Percentiles rank a stretch among this genome's conserved stretches.
These are phyloP conservation scores for Flammula alnicola DNA, from an alignment of 1,284 basidiomycete genomes.

Conservation along the genomic window DNA sequence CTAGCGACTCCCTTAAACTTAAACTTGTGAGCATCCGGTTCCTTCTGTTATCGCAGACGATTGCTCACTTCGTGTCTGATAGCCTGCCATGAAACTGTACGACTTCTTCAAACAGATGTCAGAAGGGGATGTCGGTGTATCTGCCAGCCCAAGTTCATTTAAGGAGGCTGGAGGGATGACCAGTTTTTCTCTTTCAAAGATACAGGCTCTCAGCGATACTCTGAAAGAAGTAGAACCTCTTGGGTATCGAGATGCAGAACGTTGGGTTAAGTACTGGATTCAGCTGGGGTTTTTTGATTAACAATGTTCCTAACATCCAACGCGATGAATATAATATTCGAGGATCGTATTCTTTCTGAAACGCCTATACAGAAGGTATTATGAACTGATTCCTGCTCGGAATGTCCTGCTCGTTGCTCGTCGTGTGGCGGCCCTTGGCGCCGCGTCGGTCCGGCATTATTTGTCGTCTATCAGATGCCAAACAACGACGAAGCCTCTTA, in stretches of 20 bases:
- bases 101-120: constrained; percentile 32
- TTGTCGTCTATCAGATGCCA: no score
- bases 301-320: no score
- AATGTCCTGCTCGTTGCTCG: no score
- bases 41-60: constrained; percentile 24
- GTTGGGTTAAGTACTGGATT: constrained; percentile 31
- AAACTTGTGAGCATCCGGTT: constrained; percentile 30
- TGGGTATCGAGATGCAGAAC: constrained; percentile 18
- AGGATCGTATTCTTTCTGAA: no score
- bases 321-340: no score
- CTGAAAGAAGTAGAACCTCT: constrained; percentile 22
- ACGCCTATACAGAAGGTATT: no score
- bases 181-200: constrained; percentile 24
- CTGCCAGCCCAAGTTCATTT: not conserved
- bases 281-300: not conserved
- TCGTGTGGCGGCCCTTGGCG: no score
- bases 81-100: constrained; percentile 38
- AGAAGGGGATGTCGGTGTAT: not conserved
- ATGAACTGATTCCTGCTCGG: no score
- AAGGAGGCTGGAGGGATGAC: constrained; percentile 13
- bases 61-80: not conserved
- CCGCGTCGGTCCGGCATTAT: no score
- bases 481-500: no score
- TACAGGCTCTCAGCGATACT: constrained; percentile 23
- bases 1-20: constrained; percentile 13